A percentile compares a stretch with the other conserved stretches of the same genome.
Conservation (phyloP, 177 flowering plant species). For the Vitis hybrid region DNA sequence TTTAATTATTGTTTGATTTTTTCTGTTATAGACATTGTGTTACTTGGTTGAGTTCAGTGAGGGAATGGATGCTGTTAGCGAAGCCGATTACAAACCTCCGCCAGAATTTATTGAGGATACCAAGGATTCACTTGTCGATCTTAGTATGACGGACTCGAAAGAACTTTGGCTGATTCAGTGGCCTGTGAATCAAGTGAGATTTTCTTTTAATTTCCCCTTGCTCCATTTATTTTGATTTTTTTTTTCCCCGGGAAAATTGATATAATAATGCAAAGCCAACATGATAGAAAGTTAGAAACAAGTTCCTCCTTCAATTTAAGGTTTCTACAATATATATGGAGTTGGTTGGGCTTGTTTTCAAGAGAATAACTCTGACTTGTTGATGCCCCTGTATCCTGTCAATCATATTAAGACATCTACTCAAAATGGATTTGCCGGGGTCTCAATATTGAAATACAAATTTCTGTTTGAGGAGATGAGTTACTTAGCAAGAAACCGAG, state of each 20-base stretch:
- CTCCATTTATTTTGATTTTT: background rate
- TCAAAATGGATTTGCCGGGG: too few relatives aligned
- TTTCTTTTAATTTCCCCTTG: background rate
- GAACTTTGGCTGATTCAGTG: slow-evolving; percentile 90
- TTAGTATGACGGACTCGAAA: slow-evolving; percentile 45
- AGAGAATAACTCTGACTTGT: too few relatives aligned
- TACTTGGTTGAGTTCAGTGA: slow-evolving; percentile 2
- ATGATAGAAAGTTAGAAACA: too few relatives aligned
- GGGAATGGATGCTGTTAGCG: slow-evolving; percentile 14
- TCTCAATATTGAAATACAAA: too few relatives aligned
- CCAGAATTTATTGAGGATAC: slow-evolving; percentile 38
- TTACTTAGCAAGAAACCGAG: too few relatives aligned
- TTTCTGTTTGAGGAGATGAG: too few relatives aligned
- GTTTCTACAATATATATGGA: too few relatives aligned
- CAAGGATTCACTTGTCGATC: slow-evolving; percentile 49
- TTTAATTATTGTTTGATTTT: background rate
- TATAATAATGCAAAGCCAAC: background rate
- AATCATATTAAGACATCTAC: too few relatives aligned
- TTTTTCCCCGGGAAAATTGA: background rate
- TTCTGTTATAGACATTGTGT: background rate
- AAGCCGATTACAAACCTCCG: slow-evolving; percentile 26
- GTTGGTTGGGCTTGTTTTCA: too few relatives aligned
- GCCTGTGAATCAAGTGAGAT: slow-evolving; percentile 52
- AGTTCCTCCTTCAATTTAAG: too few relatives aligned
- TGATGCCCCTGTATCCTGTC: too few relatives aligned